A percentile compares a stretch with the other conserved stretches of the same genome.
Conservation (phyloP, 202 grass and related monocot species). For the Dendrocalamus latiflorus region DNA sequence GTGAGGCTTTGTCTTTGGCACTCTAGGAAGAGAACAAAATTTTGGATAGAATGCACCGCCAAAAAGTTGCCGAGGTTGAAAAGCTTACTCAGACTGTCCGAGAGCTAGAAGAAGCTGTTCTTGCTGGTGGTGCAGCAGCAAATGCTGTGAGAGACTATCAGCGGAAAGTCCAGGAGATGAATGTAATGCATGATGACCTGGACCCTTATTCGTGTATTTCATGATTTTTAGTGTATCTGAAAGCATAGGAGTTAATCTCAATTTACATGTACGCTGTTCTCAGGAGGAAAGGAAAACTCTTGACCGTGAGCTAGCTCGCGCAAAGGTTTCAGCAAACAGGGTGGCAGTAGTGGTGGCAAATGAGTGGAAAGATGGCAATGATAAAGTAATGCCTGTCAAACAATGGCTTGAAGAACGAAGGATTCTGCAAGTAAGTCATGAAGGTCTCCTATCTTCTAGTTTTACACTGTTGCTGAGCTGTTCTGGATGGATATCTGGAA, state of each 20-base stretch:
- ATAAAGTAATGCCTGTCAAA: slow-evolving; percentile 98
- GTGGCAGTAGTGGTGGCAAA: slow-evolving; percentile 97
- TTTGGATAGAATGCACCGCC: slow-evolving; percentile 89
- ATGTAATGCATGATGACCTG: slow-evolving; percentile 53
- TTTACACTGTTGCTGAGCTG: not conserved
- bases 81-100: slow-evolving; percentile 89
- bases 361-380: slow-evolving; percentile 97
- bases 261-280: slow-evolving; percentile 15
- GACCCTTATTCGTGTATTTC: not conserved
- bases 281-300: slow-evolving; percentile 95
- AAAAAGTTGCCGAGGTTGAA: slow-evolving; percentile 94
- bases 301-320: slow-evolving; percentile 84
- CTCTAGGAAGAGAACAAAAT: slow-evolving; percentile 94
- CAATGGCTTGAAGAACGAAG: slow-evolving; percentile 93
- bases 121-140: slow-evolving; percentile 91
- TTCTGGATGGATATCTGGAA: slow-evolving; percentile 17
- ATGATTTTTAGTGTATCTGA: slow-evolving; percentile 6
- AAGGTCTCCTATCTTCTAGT: not conserved
- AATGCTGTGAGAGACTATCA: slow-evolving; percentile 98
- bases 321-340: slow-evolving; percentile 94
- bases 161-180: slow-evolving; percentile 96
- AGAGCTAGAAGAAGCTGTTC: slow-evolving; percentile 93
- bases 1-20: not conserved
- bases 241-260: not conserved
- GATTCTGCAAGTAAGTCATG: slow-evolving; percentile 64